These are phyloP conservation scores for Tetrapyrgos nigripes DNA, from an alignment of 1,284 basidiomycete genomes.

Conservation along the genomic window DNA sequence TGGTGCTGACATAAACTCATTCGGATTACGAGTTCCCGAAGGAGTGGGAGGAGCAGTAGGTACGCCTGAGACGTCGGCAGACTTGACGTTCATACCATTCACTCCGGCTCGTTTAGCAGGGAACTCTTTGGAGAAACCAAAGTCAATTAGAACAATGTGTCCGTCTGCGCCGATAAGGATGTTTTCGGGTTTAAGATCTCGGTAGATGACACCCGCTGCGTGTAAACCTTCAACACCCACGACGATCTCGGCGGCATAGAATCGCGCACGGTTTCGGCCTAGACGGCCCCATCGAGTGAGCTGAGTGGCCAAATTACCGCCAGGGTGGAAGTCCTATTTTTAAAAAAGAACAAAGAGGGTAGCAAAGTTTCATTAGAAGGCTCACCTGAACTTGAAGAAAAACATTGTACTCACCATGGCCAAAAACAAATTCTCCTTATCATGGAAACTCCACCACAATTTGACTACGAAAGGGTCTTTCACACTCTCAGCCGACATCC, in stretches of 20 bases:
- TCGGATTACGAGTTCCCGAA: constrained; percentile 49
- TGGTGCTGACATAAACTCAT: constrained; percentile 37
- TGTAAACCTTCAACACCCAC: constrained; percentile 94
- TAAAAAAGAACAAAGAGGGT: constrained; percentile 20
- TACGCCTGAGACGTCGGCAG: no score
- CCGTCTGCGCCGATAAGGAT: constrained; percentile 93
- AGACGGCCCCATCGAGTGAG: constrained; percentile 93
- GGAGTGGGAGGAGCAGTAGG: constrained; percentile 67
- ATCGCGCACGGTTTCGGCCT: constrained; percentile 90
- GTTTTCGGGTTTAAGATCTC: constrained; percentile 94
- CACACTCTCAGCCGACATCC: constrained; percentile 76
- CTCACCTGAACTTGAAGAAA: no score
- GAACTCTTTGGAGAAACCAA: constrained; percentile 91
- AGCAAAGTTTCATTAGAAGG: no score
- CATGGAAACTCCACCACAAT: constrained; percentile 96
- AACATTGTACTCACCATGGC: constrained; percentile 67
- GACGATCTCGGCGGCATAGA: constrained; percentile 96
- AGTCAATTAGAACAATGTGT: constrained; percentile 96
- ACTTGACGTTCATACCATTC: not conserved
- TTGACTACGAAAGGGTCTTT: constrained; percentile 93
- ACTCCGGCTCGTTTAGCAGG: constrained; percentile 47
- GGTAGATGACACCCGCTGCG: constrained; percentile 85
- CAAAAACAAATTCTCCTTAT: constrained; percentile 92
- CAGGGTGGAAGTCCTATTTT: constrained; percentile 89
- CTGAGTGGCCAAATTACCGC: constrained; percentile 96